A percentile compares a stretch with the other conserved stretches of the same genome.
These are phyloP conservation scores for Penicillium hordei DNA, from an alignment of 2,329 filamentous ascomycete genomes.

Conservation along the genomic window DNA sequence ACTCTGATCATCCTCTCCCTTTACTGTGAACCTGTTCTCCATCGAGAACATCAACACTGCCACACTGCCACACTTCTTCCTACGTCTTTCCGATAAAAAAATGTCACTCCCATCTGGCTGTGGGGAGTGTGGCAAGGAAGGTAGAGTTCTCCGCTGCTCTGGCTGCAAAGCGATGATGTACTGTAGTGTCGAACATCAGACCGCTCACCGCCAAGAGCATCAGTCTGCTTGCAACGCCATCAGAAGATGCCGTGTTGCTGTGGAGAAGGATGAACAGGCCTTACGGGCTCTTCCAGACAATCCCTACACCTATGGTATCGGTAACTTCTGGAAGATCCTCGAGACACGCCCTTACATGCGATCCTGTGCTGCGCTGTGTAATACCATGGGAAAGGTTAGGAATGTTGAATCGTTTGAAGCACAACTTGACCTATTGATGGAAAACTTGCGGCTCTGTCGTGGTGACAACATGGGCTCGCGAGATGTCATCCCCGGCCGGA, in stretches of 20 bases:
- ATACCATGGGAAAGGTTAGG: conserved; percentile 36
- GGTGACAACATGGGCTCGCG: conserved; percentile 50
- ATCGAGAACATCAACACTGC: neutral
- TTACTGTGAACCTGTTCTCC: neutral
- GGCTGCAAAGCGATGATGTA: conserved; percentile 49
- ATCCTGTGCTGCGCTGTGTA: conserved; percentile 35
- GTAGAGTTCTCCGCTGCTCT: conserved; percentile 32
- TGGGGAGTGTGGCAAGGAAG: conserved; percentile 24
- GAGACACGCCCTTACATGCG: conserved; percentile 50
- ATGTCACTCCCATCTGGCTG: conserved; percentile 18
- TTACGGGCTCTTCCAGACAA: conserved; percentile 38
- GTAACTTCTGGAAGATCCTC: conserved; percentile 46
- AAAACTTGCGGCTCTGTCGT: conserved; percentile 45
- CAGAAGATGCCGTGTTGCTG: conserved; percentile 21
- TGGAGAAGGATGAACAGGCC: conserved; percentile 36
- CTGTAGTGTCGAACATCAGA: conserved; percentile 50
- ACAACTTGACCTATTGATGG: conserved; percentile 43
- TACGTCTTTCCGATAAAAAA: neutral
- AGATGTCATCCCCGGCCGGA: conserved; percentile 42
- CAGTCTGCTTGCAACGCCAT: conserved; percentile 31
- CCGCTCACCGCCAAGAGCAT: conserved; percentile 39
- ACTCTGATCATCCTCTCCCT: neutral
- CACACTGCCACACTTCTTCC: neutral
- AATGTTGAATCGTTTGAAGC: conserved; percentile 38
- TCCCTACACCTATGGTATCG: conserved; percentile 42